These are phyloP conservation scores for Sphenostylis stenocarpa DNA, from an alignment of 306 rosid species.

Conservation along the genomic window DNA sequence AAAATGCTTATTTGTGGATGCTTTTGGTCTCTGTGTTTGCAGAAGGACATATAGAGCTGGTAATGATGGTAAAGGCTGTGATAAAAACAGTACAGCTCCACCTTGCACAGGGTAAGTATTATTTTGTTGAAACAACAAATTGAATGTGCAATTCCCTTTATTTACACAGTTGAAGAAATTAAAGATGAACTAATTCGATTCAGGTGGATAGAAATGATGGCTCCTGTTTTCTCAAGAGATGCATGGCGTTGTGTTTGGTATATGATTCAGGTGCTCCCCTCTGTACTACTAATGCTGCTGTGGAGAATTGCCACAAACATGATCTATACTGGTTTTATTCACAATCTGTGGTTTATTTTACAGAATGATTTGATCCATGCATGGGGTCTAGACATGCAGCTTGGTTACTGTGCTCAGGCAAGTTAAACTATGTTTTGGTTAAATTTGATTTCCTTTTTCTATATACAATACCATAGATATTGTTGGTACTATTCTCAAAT, in stretches of 20 bases:
- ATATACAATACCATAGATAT: neutral
- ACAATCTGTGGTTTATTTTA: conserved; percentile 22
- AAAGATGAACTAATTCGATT: conserved; percentile 30
- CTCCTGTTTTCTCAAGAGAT: conserved; percentile 88
- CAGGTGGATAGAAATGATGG: conserved; percentile 99
- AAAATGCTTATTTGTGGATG: conserved; percentile 10
- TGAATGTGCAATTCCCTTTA: neutral
- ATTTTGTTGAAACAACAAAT: neutral
- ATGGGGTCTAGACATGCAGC: conserved; percentile 93
- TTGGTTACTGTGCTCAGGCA: conserved; percentile 97
- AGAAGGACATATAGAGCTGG: conserved; percentile 73
- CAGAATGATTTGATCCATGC: conserved; percentile 96
- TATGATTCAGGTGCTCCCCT: conserved; percentile 78
- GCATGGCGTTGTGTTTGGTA: conserved; percentile 97
- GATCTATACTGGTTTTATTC: neutral
- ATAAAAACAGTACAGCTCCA: conserved; percentile 68
- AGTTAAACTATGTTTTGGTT: conserved; percentile 35
- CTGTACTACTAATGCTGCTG: neutral
- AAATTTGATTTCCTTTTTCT: conserved; percentile 10
- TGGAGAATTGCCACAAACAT: neutral
- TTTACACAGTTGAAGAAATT: conserved; percentile 21
- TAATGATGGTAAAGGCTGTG: conserved; percentile 59
- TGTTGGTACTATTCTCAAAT: no score
- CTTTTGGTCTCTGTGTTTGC: conserved; percentile 39
- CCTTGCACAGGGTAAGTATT: conserved; percentile 89